phyloP scores from a whole-genome alignment of 2,329 filamentous ascomycete species.

The Cercospora sesami region DNA sequence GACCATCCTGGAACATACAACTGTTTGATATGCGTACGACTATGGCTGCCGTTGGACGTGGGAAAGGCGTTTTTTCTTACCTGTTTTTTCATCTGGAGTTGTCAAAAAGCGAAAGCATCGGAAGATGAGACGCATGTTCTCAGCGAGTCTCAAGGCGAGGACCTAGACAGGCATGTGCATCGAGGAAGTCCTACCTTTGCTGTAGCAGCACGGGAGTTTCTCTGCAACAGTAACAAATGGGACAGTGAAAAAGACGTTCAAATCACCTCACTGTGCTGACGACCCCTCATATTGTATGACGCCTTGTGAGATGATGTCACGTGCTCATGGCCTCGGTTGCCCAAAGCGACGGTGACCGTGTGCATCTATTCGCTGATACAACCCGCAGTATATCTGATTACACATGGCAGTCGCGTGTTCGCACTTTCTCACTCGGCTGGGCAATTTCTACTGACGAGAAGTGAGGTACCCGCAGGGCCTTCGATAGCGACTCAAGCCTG shows the following conservation, averaged over 20 bases:
- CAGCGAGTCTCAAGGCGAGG: constrained; percentile 1
- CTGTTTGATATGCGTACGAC: not conserved
- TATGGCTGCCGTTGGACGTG: not conserved
- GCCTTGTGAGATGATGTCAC: not conserved
- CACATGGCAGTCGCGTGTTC: not conserved
- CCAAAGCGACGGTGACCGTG: not conserved
- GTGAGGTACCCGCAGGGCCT: not conserved
- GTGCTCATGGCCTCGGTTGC: not conserved
- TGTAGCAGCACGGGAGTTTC: not conserved
- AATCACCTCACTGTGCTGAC: constrained; percentile 21
- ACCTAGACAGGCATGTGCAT: constrained; percentile 4
- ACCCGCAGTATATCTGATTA: not conserved
- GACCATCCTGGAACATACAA: not conserved
- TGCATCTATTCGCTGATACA: not conserved
- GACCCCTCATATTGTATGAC: not conserved
- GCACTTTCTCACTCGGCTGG: not conserved
- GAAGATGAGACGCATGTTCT: not conserved
- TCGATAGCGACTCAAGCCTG: not conserved
- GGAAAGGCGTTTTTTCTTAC: constrained; percentile 1
- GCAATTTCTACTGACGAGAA: not conserved
- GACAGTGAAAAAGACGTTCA: constrained; percentile 5
- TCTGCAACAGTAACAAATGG: constrained; percentile 4
- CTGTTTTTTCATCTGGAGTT: constrained; percentile 1
- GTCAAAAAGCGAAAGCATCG: not conserved
- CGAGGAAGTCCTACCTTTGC: constrained; percentile 8